A percentile compares a stretch with the other conserved stretches of the same genome.
phyloP scores from a whole-genome alignment of 768 basidiomycete species.

The Boletus coccyginus region DNA sequence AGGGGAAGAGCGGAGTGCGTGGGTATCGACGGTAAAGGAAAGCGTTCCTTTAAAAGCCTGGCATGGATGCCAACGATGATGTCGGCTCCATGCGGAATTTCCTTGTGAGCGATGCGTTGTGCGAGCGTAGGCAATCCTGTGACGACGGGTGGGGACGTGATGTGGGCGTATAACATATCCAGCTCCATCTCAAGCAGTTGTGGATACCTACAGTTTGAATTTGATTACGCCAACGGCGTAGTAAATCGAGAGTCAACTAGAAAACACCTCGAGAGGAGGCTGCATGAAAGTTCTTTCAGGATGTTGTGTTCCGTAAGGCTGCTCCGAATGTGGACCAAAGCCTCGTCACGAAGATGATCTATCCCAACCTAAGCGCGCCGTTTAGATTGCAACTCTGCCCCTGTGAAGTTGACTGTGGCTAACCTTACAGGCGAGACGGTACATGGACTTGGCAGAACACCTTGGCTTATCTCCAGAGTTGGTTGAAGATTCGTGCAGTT shows the following conservation, averaged over 20 bases:
- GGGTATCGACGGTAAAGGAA: background rate
- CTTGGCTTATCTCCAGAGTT: background rate
- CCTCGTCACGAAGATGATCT: constrained; percentile 13
- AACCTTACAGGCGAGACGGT: constrained; percentile 41
- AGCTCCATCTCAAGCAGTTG: constrained; percentile 24
- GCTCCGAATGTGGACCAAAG: constrained; percentile 15
- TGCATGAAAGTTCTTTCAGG: constrained; percentile 20
- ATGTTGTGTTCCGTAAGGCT: constrained; percentile 24
- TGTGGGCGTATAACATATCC: constrained; percentile 16
- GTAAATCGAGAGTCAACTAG: background rate
- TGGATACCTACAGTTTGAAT: constrained; percentile 4
- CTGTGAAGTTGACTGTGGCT: background rate
- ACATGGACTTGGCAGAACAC: constrained; percentile 46
- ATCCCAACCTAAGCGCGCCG: constrained; percentile 17
- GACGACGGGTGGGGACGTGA: constrained; percentile 14
- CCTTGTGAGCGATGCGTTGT: constrained; percentile 14
- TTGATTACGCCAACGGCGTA: background rate
- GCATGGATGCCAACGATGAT: constrained; percentile 22
- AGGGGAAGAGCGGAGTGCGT: no score
- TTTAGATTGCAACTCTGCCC: background rate
- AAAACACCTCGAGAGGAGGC: constrained; percentile 18
- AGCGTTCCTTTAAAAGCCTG: constrained; percentile 11
- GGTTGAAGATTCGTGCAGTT: background rate
- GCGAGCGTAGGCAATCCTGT: constrained; percentile 10
- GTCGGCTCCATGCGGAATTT: constrained; percentile 20